Evolutionary conservation across 2,329 filamentous ascomycete species (phyloP).

Genomic region (Arthrobotrys conoides): DNA sequence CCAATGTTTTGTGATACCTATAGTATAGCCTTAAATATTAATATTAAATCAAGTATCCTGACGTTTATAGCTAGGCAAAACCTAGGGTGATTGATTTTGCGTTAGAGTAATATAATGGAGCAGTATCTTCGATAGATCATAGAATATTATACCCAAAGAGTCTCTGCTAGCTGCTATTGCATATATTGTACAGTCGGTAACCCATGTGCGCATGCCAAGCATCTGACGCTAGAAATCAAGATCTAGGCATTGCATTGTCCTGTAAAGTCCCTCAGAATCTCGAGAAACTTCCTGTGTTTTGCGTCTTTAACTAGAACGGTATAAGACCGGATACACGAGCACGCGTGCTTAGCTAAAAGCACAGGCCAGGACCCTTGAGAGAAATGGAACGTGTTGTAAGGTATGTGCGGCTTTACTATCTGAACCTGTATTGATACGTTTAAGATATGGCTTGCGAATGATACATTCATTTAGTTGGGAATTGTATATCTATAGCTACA

Average conservation of each 20-base stretch:
- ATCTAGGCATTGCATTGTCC: no score
- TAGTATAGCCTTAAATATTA: not conserved
- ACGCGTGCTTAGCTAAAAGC: no score
- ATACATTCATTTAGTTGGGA: constrained; percentile 1
- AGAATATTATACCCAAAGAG: not conserved
- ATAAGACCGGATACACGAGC: no score
- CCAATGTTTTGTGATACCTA: not conserved
- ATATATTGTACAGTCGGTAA: no score
- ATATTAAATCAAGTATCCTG: no score
- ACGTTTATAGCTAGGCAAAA: not conserved
- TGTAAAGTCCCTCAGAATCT: no score
- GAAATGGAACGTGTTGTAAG: constrained; percentile 23
- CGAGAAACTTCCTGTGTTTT: no score
- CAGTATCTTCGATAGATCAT: no score
- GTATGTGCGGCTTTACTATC: constrained; percentile 26
- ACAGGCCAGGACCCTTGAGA: not conserved
- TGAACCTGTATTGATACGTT: constrained; percentile 1
- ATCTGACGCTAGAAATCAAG: not conserved
- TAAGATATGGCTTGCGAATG: not conserved
- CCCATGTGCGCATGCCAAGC: no score
- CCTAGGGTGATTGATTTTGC: constrained; percentile 14
- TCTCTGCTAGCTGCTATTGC: no score
- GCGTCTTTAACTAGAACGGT: no score
- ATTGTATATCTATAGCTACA: not conserved
- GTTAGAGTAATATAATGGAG: no score